A percentile compares a stretch with the other conserved stretches of the same genome.
Evolutionary conservation across 2,329 filamentous ascomycete species (phyloP).

Genomic region (Xylariaceae sp.): DNA sequence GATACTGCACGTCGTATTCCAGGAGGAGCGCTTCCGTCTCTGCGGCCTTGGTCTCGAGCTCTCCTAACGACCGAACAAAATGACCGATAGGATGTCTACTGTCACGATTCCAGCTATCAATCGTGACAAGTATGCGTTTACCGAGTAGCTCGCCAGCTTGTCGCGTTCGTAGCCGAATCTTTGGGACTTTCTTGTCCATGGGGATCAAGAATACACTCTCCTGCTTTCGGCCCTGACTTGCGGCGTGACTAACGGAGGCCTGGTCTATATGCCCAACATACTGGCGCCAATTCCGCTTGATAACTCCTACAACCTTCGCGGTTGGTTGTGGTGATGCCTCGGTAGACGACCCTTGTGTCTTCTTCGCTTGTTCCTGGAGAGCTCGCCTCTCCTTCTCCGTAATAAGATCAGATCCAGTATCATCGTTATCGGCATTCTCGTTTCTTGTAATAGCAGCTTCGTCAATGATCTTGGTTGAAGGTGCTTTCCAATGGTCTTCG

Average conservation of each 20-base stretch:
- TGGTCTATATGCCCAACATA: constrained; percentile 95
- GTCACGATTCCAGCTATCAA: constrained; percentile 93
- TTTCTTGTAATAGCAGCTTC: constrained; percentile 90
- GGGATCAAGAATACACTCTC: constrained; percentile 93
- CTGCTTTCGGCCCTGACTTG: constrained; percentile 76
- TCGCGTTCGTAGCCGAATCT: constrained; percentile 87
- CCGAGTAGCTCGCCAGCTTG: constrained; percentile 87
- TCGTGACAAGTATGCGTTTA: constrained; percentile 87
- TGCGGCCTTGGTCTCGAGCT: constrained; percentile 93
- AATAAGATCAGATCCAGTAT: constrained; percentile 73
- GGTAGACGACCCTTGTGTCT: constrained; percentile 70
- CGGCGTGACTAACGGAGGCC: constrained; percentile 72
- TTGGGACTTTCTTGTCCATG: constrained; percentile 97
- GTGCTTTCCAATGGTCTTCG: constrained; percentile 94
- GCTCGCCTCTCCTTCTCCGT: constrained; percentile 83
- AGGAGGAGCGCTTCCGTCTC: constrained; percentile 93
- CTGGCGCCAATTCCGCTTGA: constrained; percentile 96
- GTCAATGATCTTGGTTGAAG: constrained; percentile 92
- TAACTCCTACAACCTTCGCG: constrained; percentile 83
- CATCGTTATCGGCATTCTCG: constrained; percentile 87
- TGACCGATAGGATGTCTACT: constrained; percentile 91
- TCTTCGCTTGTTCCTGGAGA: constrained; percentile 87
- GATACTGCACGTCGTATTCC: constrained; percentile 96
- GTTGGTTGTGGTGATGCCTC: constrained; percentile 86
- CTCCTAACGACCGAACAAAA: constrained; percentile 88